phyloP scores from a whole-genome alignment of 2,329 filamentous ascomycete species.

The Epichloe brachyelytri region DNA sequence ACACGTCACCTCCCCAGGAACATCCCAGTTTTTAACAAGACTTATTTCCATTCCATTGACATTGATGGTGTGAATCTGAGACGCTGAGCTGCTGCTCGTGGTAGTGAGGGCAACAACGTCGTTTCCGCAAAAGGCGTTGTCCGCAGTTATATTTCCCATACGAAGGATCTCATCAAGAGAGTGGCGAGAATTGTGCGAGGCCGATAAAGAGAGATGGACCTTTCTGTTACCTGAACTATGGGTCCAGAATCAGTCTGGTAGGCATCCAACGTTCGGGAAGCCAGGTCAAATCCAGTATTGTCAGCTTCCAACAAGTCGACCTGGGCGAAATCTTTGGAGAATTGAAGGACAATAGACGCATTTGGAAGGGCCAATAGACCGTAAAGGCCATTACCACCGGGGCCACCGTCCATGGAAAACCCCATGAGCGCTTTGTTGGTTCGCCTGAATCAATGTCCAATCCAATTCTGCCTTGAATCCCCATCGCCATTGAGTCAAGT shows the following conservation, averaged over 20 bases:
- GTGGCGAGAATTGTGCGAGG: constrained; percentile 22
- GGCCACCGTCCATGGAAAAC: constrained; percentile 20
- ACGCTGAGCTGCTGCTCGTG: constrained; percentile 22
- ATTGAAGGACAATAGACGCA: constrained; percentile 32
- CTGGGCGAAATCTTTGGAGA: constrained; percentile 34
- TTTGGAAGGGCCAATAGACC: constrained; percentile 38
- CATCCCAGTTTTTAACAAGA: constrained; percentile 18
- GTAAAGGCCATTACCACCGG: constrained; percentile 12
- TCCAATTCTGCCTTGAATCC: constrained; percentile 55
- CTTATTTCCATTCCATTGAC: constrained; percentile 22
- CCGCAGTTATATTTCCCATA: constrained; percentile 17
- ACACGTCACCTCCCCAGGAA: constrained; percentile 37
- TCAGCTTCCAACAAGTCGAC: constrained; percentile 30
- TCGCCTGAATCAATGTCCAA: constrained; percentile 39
- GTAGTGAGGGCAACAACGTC: constrained; percentile 30
- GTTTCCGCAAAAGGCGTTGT: constrained; percentile 29
- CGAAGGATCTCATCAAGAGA: constrained; percentile 17
- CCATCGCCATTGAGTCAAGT: constrained; percentile 54
- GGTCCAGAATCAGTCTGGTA: constrained; percentile 21
- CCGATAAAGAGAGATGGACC: constrained; percentile 27
- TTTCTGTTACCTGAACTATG: constrained; percentile 43
- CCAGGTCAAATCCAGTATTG: constrained; percentile 35
- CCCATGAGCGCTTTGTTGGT: constrained; percentile 41
- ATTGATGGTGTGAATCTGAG: constrained; percentile 26
- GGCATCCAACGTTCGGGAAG: constrained; percentile 38